phyloP scores from a whole-genome alignment of 1,284 basidiomycete genomes.

The Sanghuangporus sanghuang region DNA sequence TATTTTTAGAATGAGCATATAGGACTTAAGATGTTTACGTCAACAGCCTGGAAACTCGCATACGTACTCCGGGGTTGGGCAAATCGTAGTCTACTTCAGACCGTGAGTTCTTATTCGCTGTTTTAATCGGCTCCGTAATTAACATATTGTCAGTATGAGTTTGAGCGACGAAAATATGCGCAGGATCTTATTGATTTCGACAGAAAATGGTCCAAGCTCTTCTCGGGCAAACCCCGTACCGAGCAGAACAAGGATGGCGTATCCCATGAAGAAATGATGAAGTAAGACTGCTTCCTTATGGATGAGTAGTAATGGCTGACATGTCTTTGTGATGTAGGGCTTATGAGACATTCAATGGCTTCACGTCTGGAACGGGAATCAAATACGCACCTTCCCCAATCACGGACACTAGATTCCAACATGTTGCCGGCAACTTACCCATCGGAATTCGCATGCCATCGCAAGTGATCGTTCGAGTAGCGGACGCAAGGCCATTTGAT shows the following conservation, averaged over 20 bases:
- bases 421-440: conserved; percentile 39
- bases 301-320: background rate
- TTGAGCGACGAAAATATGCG: conserved; percentile 69
- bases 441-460: conserved; percentile 60
- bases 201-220: conserved; percentile 66
- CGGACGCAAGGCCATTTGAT: conserved; percentile 57
- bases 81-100: conserved; percentile 57
- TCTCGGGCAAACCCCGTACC: conserved; percentile 70
- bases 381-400: conserved; percentile 54
- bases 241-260: conserved; percentile 54
- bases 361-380: conserved; percentile 62
- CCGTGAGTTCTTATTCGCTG: conserved; percentile 40
- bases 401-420: conserved; percentile 40
- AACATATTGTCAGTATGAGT: conserved; percentile 51
- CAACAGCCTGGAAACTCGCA: conserved; percentile 69
- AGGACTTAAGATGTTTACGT: background rate
- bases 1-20: background rate
- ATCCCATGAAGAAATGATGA: conserved; percentile 59
- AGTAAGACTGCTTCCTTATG: conserved; percentile 31
- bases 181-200: conserved; percentile 81
- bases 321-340: conserved; percentile 30
- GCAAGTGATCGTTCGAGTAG: conserved; percentile 54
- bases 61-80: conserved; percentile 73
- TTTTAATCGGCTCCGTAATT: background rate
- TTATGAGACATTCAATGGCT: conserved; percentile 53